A percentile compares a stretch with the other conserved stretches of the same genome.
Conservation (phyloP, 2,329 filamentous ascomycete genomes). For the Hortaea sp. region DNA sequence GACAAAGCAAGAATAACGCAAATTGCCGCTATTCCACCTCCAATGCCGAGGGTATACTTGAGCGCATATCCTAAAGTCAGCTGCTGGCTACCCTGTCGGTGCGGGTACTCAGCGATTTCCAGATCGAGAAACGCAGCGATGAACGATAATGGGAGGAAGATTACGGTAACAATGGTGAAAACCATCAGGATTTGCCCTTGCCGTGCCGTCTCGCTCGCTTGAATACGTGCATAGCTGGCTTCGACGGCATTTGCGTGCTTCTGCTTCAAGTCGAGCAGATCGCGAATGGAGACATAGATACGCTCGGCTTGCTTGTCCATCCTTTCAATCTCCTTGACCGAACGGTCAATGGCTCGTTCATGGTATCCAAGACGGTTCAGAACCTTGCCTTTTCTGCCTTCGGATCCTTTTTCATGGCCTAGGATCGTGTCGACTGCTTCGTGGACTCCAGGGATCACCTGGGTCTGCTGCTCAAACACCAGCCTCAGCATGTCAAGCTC, state of each 20-base stretch:
- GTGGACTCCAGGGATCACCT: conserved; percentile 40
- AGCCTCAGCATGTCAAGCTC: conserved; percentile 54
- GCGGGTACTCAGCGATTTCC: conserved; percentile 41
- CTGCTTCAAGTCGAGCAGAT: conserved; percentile 58
- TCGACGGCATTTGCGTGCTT: conserved; percentile 60
- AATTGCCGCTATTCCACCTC: conserved; percentile 42
- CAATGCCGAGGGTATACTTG: conserved; percentile 47
- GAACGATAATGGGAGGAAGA: conserved; percentile 47
- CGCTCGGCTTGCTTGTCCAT: conserved; percentile 55
- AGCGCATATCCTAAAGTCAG: conserved; percentile 37
- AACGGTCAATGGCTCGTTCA: conserved; percentile 43
- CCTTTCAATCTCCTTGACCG: conserved; percentile 43
- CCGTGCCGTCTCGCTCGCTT: conserved; percentile 50
- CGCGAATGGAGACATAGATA: conserved; percentile 50
- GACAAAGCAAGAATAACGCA: conserved; percentile 12
- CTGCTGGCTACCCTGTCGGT: conserved; percentile 14
- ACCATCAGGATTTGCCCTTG: conserved; percentile 50
- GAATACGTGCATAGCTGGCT: conserved; percentile 51
- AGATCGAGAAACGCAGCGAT: conserved; percentile 48
- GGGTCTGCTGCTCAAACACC: conserved; percentile 41
- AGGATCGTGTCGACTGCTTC: conserved; percentile 32
- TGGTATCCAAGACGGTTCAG: conserved; percentile 48
- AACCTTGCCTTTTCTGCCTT: conserved; percentile 33
- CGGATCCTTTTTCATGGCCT: conserved; percentile 16
- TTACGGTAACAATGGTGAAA: conserved; percentile 50